Evolutionary conservation across 305 asterid species (phyloP).

Genomic region (Galium porrigens): DNA sequence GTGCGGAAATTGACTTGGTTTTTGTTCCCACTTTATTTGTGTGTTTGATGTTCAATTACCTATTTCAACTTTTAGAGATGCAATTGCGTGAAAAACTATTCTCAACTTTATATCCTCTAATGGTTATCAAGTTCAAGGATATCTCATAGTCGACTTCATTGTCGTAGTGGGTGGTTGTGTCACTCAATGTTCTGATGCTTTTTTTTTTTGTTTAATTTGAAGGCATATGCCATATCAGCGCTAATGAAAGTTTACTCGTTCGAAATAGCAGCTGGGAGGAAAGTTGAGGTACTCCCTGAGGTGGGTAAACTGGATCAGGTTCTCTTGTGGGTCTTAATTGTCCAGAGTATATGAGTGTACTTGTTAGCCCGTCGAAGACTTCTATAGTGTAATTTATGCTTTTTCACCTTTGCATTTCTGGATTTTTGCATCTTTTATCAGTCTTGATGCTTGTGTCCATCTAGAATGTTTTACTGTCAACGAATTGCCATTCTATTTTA

Average conservation of each 20-base stretch:
- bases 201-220: slow-evolving; percentile 19
- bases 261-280: slow-evolving; percentile 85
- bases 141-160: neutral
- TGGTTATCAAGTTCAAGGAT: neutral
- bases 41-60: neutral
- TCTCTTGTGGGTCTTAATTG: neutral
- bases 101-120: neutral
- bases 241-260: slow-evolving; percentile 82
- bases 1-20: neutral
- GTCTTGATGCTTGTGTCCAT: neutral
- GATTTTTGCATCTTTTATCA: neutral
- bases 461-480: neutral
- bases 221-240: slow-evolving; percentile 89
- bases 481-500: neutral
- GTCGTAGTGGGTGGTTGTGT: neutral
- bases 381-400: neutral
- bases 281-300: slow-evolving; percentile 79
- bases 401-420: neutral
- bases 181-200: slow-evolving; percentile 13
- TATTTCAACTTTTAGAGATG: neutral
- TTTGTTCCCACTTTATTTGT: neutral
- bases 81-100: neutral
- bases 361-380: neutral
- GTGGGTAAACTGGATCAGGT: slow-evolving; percentile 26
- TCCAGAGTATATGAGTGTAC: neutral